Conservation (phyloP, 345 rosid species). For the Pistacia integerrima region DNA sequence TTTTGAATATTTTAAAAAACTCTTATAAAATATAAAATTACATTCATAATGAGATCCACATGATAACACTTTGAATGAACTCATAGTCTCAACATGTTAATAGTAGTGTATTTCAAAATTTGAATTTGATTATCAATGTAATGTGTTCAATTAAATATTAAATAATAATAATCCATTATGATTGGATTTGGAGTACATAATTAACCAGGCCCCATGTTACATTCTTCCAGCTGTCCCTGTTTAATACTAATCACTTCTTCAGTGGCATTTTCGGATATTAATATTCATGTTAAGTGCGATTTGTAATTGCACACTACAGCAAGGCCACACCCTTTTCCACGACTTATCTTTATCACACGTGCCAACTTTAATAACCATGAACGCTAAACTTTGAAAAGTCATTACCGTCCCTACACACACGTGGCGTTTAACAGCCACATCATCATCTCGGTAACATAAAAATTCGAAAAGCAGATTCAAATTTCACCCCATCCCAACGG, state of each 20-base stretch:
- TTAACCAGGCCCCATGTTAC: background rate
- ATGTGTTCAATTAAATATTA: background rate
- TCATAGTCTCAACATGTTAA: background rate
- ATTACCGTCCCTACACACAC: constrained; percentile 19
- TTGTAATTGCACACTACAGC: background rate
- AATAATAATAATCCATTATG: background rate
- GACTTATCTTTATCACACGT: constrained; percentile 16
- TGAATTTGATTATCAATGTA: background rate
- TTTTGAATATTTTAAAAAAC: too few relatives aligned
- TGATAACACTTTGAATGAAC: background rate
- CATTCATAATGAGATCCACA: constrained; percentile 1
- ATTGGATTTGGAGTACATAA: background rate
- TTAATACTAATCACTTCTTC: background rate
- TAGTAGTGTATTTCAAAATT: constrained; percentile 1
- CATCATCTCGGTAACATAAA: constrained; percentile 20
- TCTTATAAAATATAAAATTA: background rate
- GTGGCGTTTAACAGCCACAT: constrained; percentile 40
- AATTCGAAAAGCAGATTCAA: constrained; percentile 36
- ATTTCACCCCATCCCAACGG: constrained; percentile 51
- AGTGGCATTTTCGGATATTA: background rate
- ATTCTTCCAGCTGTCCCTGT: background rate
- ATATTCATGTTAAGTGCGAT: background rate
- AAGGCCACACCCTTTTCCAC: background rate
- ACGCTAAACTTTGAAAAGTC: background rate
- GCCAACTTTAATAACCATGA: background rate